Evolutionary conservation across 2,329 filamentous ascomycete genomes (phyloP).

Genomic region (Trichoderma sp.): DNA sequence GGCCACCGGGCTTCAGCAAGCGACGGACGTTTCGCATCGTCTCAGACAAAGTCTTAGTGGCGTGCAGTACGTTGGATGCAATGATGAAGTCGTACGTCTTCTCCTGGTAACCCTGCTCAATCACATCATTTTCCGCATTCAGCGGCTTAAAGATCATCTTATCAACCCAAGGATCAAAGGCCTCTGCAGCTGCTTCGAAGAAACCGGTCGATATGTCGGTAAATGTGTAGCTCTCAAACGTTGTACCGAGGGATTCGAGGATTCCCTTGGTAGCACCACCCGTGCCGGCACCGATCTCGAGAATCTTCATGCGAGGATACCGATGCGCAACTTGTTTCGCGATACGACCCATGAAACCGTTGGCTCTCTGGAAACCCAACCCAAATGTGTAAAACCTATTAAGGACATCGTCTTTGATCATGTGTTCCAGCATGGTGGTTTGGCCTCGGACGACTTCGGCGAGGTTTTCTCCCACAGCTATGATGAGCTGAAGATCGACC

Average conservation of each 20-base stretch:
- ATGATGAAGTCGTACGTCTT: slow-evolving; percentile 40
- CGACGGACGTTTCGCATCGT: slow-evolving; percentile 35
- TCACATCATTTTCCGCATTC: background rate
- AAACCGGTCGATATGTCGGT: slow-evolving; percentile 45
- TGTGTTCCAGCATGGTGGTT: slow-evolving; percentile 39
- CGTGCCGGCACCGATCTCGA: slow-evolving; percentile 46
- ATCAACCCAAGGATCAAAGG: slow-evolving; percentile 28
- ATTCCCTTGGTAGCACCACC: slow-evolving; percentile 43
- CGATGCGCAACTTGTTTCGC: slow-evolving; percentile 36
- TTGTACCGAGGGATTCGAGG: slow-evolving; percentile 33
- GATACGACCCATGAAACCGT: background rate
- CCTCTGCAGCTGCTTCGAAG: slow-evolving; percentile 38
- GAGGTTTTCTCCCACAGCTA: slow-evolving; percentile 35
- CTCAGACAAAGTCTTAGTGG: slow-evolving; percentile 23
- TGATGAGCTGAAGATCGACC: background rate
- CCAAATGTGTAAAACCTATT: background rate
- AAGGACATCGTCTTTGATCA: slow-evolving; percentile 39
- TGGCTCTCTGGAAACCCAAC: background rate
- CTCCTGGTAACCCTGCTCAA: slow-evolving; percentile 33
- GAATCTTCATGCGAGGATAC: slow-evolving; percentile 42
- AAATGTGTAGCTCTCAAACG: slow-evolving; percentile 43
- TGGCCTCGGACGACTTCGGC: slow-evolving; percentile 37
- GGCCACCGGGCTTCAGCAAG: slow-evolving; percentile 47
- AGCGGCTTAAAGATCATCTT: slow-evolving; percentile 25
- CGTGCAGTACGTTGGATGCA: slow-evolving; percentile 32